A percentile compares a stretch with the other conserved stretches of the same genome.
phyloP scores from a whole-genome alignment of 345 rosid species.

The Laguncularia racemosa region DNA sequence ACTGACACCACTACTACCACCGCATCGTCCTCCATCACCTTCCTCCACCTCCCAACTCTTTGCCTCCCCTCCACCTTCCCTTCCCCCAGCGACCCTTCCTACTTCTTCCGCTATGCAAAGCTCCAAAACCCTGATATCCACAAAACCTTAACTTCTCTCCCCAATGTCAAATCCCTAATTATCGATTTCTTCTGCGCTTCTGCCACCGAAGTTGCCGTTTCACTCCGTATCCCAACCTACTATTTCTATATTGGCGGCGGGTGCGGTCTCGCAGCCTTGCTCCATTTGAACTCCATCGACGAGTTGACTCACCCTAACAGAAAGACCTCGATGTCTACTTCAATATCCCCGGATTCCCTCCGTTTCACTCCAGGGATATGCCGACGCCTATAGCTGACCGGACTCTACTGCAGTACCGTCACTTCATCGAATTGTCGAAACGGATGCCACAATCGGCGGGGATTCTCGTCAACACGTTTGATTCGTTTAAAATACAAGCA shows the following conservation, averaged over 20 bases:
- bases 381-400: constrained; percentile 7
- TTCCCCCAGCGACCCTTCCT: no score
- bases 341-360: constrained; percentile 9
- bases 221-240: constrained; percentile 17
- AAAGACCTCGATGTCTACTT: constrained; percentile 5
- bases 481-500: constrained; percentile 8
- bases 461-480: constrained; percentile 19
- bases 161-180: constrained; percentile 9
- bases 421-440: not conserved
- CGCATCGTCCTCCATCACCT: no score
- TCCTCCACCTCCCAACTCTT: no score
- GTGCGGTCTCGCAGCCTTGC: constrained; percentile 6
- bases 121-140: not conserved
- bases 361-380: constrained; percentile 10
- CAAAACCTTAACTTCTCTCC: constrained; percentile 1
- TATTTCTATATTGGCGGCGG: constrained; percentile 12
- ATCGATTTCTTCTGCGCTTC: constrained; percentile 19
- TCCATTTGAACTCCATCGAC: constrained; percentile 3
- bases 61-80: no score
- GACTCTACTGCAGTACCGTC: constrained; percentile 1
- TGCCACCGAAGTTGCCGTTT: constrained; percentile 4
- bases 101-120: no score
- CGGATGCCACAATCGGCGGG: constrained; percentile 10
- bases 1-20: no score
- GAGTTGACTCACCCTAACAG: constrained; percentile 3